These are phyloP conservation scores for Microascus cirrosus DNA, from an alignment of 2,329 filamentous ascomycete genomes.

Conservation along the genomic window DNA sequence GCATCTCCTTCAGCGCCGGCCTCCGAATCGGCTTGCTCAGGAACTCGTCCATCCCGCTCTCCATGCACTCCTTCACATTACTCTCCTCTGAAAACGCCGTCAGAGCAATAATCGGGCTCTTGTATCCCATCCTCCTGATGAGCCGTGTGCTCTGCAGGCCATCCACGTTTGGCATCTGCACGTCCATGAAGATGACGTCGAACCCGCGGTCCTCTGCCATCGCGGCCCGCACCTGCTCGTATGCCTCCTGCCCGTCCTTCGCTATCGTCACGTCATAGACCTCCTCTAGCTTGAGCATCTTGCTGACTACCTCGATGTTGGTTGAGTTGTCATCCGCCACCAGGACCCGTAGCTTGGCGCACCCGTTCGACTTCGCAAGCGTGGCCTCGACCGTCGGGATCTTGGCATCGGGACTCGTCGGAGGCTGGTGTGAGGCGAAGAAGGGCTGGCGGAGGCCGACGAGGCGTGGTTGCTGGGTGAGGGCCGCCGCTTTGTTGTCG, in stretches of 20 bases:
- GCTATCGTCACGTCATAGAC: constrained; percentile 84
- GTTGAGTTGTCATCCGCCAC: constrained; percentile 64
- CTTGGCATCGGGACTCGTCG: constrained; percentile 40
- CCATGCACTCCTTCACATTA: constrained; percentile 77
- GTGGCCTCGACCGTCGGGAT: constrained; percentile 50
- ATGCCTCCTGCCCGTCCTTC: constrained; percentile 77
- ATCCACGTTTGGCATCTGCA: constrained; percentile 90
- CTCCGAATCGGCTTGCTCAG: constrained; percentile 65
- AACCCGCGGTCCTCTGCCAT: constrained; percentile 66
- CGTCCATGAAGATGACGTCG: constrained; percentile 91
- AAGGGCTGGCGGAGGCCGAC: constrained; percentile 78
- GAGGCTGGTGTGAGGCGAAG: constrained; percentile 38
- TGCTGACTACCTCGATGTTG: constrained; percentile 47
- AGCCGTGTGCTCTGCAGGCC: constrained; percentile 76
- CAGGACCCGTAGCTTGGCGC: constrained; percentile 61
- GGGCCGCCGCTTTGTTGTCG: constrained; percentile 28
- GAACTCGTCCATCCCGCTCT: constrained; percentile 89
- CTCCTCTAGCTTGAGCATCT: constrained; percentile 63
- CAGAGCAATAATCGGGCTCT: constrained; percentile 77
- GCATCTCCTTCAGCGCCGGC: constrained; percentile 75
- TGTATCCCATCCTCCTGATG: constrained; percentile 79
- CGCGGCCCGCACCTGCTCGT: constrained; percentile 71
- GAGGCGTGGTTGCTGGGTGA: constrained; percentile 63
- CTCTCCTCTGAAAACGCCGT: constrained; percentile 87
- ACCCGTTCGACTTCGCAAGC: constrained; percentile 45